Evolutionary conservation across 106 monocot species (phyloP).

Genomic region (Cymbidium sinense): DNA sequence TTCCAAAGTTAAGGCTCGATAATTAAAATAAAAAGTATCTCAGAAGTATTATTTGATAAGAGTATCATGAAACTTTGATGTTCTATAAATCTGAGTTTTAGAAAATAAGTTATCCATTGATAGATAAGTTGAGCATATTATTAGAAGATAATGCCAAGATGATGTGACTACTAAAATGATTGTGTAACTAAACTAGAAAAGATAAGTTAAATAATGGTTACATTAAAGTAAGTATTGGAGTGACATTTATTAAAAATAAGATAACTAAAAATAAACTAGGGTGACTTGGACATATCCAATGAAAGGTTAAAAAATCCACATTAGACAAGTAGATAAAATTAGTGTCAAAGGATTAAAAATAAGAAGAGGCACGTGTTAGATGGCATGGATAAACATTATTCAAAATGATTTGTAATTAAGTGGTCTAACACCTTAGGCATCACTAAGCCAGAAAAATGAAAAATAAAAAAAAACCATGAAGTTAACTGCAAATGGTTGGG

Average conservation of each 20-base stretch:
- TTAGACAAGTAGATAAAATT: neutral
- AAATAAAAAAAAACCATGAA: neutral
- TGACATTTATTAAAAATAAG: neutral
- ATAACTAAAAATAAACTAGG: neutral
- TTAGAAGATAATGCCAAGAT: neutral
- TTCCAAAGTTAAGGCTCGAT: neutral
- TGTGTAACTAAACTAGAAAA: neutral
- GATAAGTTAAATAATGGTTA: neutral
- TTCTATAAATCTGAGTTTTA: neutral
- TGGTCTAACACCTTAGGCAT: neutral
- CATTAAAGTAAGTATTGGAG: neutral
- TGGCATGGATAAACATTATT: neutral
- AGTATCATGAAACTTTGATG: neutral
- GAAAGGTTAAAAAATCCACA: neutral
- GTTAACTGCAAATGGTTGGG: neutral
- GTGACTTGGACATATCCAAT: neutral
- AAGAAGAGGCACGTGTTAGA: too few relatives aligned
- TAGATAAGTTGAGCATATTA: neutral
- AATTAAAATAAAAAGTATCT: too few relatives aligned
- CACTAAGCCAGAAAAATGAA: neutral
- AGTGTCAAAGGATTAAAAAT: neutral
- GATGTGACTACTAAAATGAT: neutral
- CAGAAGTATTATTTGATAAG: neutral
- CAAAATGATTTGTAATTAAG: neutral
- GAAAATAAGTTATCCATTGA: too few relatives aligned